Conservation (phyloP, 495 filamentous ascomycete genomes). For the Gamarada debralockiae region DNA sequence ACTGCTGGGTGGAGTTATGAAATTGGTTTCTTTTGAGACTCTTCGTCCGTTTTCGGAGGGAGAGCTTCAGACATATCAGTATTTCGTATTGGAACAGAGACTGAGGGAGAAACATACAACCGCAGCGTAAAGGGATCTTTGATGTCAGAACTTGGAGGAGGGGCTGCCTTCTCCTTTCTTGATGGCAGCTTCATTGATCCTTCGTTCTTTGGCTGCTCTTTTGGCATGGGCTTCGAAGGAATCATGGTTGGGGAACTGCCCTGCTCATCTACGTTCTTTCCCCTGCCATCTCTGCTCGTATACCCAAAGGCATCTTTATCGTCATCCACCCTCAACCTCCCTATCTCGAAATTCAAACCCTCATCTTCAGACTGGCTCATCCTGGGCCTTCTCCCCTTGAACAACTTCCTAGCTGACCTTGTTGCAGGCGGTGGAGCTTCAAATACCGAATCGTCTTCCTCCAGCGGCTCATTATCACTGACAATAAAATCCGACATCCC, state of each 20-base stretch:
- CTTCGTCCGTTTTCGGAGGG: slow-evolving; percentile 28
- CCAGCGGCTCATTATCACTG: slow-evolving; percentile 22
- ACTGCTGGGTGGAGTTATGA: slow-evolving; percentile 15
- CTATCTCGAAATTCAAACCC: slow-evolving; percentile 4
- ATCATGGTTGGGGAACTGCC: too few species aligned
- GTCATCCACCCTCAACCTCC: slow-evolving; percentile 4
- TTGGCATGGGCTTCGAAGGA: too few species aligned
- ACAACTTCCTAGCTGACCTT: slow-evolving; percentile 14
- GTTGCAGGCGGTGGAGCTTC: slow-evolving; percentile 4
- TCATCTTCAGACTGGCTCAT: background rate
- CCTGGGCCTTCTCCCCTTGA: slow-evolving; percentile 15
- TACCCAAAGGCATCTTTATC: background rate
- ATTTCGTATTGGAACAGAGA: background rate
- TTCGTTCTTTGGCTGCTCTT: too few species aligned
- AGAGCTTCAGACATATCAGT: slow-evolving; percentile 5
- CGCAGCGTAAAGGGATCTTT: slow-evolving; percentile 16
- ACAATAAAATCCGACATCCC: slow-evolving; percentile 33
- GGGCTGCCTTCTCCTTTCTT: background rate
- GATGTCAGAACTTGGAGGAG: slow-evolving; percentile 3
- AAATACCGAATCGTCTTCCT: slow-evolving; percentile 13
- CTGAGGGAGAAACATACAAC: slow-evolving; percentile 12
- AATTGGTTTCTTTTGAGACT: slow-evolving; percentile 29
- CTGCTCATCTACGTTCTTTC: too few species aligned
- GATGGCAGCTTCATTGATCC: too few species aligned
- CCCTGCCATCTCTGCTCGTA: too few species aligned